Conservation (phyloP, 163 green algal species). For the Prototheca cutis region DNA sequence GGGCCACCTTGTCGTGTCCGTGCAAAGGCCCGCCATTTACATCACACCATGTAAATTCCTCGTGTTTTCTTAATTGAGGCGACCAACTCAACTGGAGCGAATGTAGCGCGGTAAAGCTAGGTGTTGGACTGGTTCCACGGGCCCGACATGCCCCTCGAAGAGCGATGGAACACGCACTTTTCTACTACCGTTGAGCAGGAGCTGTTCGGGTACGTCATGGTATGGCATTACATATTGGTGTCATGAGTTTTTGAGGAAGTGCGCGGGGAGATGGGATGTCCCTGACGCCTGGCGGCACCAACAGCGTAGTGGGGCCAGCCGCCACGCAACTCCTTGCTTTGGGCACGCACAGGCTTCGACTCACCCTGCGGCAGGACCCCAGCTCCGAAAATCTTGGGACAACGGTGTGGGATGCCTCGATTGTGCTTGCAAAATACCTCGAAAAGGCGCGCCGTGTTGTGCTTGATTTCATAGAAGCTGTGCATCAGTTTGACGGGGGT, state of each 20-base stretch:
- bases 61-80: no score
- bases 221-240: neutral
- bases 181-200: slow-evolving; percentile 33
- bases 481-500: neutral
- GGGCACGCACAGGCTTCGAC: slow-evolving; percentile 21
- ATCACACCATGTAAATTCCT: no score
- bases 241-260: no score
- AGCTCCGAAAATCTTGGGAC: slow-evolving; percentile 73
- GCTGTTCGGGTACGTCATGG: slow-evolving; percentile 31
- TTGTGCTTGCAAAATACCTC: slow-evolving; percentile 81
- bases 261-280: neutral
- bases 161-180: slow-evolving; percentile 48
- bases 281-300: no score
- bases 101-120: no score
- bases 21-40: no score
- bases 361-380: slow-evolving; percentile 66
- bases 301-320: neutral
- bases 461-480: neutral
- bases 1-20: no score
- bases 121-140: no score
- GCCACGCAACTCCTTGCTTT: no score
- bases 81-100: no score
- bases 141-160: slow-evolving; percentile 8
- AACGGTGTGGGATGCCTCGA: slow-evolving; percentile 83
- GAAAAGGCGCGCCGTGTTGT: slow-evolving; percentile 51